Conservation (phyloP, 306 rosid genomes). For the Dalbergia cultrata region DNA sequence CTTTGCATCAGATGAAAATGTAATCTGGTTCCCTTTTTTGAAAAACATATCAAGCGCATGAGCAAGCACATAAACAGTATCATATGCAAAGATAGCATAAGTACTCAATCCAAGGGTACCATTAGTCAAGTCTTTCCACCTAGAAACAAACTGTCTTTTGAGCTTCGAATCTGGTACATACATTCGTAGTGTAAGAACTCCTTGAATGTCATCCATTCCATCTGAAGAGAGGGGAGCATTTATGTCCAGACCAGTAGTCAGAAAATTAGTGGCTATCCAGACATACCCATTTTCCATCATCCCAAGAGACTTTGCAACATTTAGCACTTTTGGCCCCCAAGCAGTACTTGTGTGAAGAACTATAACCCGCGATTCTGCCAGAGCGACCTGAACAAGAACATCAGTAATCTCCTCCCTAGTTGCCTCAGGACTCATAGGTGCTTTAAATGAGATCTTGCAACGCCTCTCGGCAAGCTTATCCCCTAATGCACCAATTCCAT, state of each 20-base stretch:
- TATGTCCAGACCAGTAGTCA: slow-evolving; percentile 66
- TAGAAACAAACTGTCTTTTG: slow-evolving; percentile 68
- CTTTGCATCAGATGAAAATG: slow-evolving; percentile 77
- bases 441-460: slow-evolving; percentile 86
- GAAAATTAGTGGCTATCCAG: slow-evolving; percentile 88
- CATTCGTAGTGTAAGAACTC: slow-evolving; percentile 74
- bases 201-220: slow-evolving; percentile 69
- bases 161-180: slow-evolving; percentile 75
- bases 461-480: slow-evolving; percentile 86
- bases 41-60: slow-evolving; percentile 81
- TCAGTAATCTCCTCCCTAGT: slow-evolving; percentile 69
- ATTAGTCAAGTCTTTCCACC: slow-evolving; percentile 80
- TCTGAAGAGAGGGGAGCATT: slow-evolving; percentile 55
- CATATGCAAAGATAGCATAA: slow-evolving; percentile 84
- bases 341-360: slow-evolving; percentile 70
- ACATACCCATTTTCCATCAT: slow-evolving; percentile 92
- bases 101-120: slow-evolving; percentile 72
- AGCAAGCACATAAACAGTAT: slow-evolving; percentile 88
- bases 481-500: slow-evolving; percentile 79
- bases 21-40: slow-evolving; percentile 69
- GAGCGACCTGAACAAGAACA: slow-evolving; percentile 77
- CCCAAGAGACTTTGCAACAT: slow-evolving; percentile 77
- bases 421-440: slow-evolving; percentile 66
- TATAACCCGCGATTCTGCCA: slow-evolving; percentile 82
- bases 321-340: slow-evolving; percentile 67